Evolutionary conservation across 345 rosid genomes (phyloP).

Genomic region (Mercurialis annua): DNA sequence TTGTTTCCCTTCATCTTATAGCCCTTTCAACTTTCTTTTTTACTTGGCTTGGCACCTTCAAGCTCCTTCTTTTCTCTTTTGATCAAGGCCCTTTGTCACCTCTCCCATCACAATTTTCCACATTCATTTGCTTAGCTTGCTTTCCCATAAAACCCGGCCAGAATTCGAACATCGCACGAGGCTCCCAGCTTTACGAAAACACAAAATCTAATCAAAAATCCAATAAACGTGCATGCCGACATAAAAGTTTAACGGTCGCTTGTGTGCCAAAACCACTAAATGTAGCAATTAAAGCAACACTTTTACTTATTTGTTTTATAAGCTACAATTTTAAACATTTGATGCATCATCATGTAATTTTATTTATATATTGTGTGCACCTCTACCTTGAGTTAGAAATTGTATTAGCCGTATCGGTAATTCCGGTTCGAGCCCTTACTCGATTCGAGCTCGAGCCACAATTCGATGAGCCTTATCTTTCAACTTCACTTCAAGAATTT

Average conservation of each 20-base stretch:
- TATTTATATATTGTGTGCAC: constrained; percentile 26
- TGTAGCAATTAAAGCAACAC: too few relatives aligned
- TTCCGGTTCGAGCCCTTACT: constrained; percentile 11
- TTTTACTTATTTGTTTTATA: too few relatives aligned
- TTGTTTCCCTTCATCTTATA: constrained; percentile 22
- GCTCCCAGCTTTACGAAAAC: constrained; percentile 12
- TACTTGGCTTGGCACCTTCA: constrained; percentile 46
- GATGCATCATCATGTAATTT: constrained; percentile 11
- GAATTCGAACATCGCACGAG: constrained; percentile 15
- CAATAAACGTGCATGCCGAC: too few relatives aligned
- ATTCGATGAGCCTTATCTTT: constrained; percentile 40
- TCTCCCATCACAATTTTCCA: constrained; percentile 4
- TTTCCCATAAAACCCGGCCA: constrained; percentile 40
- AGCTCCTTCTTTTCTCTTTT: constrained; percentile 44
- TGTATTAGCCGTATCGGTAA: constrained; percentile 24
- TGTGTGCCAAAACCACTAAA: too few relatives aligned
- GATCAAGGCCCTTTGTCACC: constrained; percentile 34
- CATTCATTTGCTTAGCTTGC: constrained; percentile 36
- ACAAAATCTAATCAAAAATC: too few relatives aligned
- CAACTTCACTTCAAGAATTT: constrained; percentile 38
- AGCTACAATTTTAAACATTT: too few relatives aligned
- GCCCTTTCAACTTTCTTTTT: constrained; percentile 20
- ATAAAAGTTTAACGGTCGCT: too few relatives aligned
- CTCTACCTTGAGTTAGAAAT: constrained; percentile 32
- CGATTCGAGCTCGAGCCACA: constrained; percentile 39